Base-by-base conservation (phyloP, 208 protist species). In the Trypanosoma scelopori region DNA sequence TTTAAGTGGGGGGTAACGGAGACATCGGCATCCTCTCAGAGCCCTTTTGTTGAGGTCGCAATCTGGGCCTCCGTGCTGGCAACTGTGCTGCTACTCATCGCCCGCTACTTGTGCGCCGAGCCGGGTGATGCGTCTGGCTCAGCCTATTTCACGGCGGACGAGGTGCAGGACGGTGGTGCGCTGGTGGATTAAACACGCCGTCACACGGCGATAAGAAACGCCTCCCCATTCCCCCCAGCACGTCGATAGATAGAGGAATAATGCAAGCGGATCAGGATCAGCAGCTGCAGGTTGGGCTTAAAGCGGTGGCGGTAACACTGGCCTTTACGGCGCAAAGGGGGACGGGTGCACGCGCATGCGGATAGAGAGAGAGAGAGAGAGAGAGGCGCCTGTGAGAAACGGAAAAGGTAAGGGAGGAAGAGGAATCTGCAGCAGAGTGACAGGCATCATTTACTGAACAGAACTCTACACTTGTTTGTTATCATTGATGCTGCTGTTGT, bases 61-160 rank as follows among this genome's bases (percentile, higher is more conserved):
- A 27, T 87, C 47, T 68, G 65, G 58, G 27, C 35, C 4, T 41
- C 68, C 1, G 63, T 79, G 0, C 43, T 66, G 20, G 56, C 63
- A 39, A 62, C 71, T 13, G 20, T 68, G 35, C n/a, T 76, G n/a
- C 76, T 95, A 56, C 56, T 65, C 56, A 5, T 32, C 13, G 63
- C 79, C 23, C 59, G 87, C 9, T 63, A 37, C 5, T 3, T 63
- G 11, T 51, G 27, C 20, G 27, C 42, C 5, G 30, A 63, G 3
- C 23, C 46, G 27, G 16, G 13, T 28, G 16, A 5, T 43, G 9
- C 16, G n/a, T 58, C 16, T 45, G 16, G 55, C n/a, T n/a, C 13
- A 30, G 37, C 6, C 3, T 3, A 37, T 11, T 25, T 32, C 3
- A 57, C 32, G 15, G 18, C 12, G n/a, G 46, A 0, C 4, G 35